phyloP scores from a whole-genome alignment of 768 basidiomycete species.

The Coprinopsis cinerea region DNA sequence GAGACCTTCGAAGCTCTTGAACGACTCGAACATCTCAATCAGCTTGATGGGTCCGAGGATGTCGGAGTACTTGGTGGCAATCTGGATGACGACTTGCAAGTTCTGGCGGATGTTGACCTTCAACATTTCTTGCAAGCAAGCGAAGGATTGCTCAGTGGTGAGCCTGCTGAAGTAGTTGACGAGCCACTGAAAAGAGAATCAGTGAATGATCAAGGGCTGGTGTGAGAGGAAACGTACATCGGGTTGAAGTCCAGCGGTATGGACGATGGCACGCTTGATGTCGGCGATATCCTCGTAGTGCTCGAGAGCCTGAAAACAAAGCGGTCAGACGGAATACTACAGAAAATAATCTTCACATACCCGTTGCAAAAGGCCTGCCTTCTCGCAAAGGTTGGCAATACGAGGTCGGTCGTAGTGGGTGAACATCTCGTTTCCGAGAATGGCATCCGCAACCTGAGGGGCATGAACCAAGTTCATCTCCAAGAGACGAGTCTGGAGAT shows the following conservation, averaged over 20 bases:
- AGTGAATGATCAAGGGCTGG: conserved; percentile 2
- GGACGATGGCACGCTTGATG: conserved; percentile 97
- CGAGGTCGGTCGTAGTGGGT: conserved; percentile 92
- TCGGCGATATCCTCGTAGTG: conserved; percentile 98
- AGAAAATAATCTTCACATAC: conserved; percentile 38
- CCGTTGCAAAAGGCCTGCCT: conserved; percentile 91
- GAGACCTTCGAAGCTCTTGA: conserved; percentile 96
- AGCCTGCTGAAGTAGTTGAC: conserved; percentile 95
- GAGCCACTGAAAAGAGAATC: conserved; percentile 62
- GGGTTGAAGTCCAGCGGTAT: conserved; percentile 74
- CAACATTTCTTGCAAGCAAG: conserved; percentile 96
- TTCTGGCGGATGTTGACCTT: conserved; percentile 96
- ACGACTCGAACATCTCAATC: conserved; percentile 97
- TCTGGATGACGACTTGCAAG: conserved; percentile 91
- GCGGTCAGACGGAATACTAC: conserved; percentile 10
- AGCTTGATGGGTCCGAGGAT: conserved; percentile 95
- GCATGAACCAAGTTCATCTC: conserved; percentile 98
- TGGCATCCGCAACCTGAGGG: conserved; percentile 98
- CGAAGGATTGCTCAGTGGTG: conserved; percentile 96
- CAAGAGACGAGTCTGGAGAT: conserved; percentile 89
- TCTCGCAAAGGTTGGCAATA: conserved; percentile 97
- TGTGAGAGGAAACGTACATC: conserved; percentile 49
- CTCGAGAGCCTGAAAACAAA: conserved; percentile 76
- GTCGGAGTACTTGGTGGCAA: conserved; percentile 98
- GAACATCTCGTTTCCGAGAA: conserved; percentile 98